Percentiles rank a stretch among this genome's conserved stretches.
These are phyloP conservation scores for Punica granatum DNA, from an alignment of 345 rosid species.

Conservation along the genomic window DNA sequence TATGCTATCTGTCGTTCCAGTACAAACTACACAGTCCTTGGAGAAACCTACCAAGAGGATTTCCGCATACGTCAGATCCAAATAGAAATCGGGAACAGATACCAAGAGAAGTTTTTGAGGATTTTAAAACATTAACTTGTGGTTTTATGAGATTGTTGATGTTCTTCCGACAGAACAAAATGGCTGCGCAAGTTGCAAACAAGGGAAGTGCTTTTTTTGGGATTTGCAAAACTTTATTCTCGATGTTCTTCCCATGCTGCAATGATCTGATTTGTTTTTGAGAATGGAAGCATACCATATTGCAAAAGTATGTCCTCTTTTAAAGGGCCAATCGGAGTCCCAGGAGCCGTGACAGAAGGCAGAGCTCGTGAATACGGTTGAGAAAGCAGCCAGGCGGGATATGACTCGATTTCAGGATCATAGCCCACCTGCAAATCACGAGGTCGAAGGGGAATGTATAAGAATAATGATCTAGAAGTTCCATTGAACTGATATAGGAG, in stretches of 20 bases:
- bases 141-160: too few species aligned
- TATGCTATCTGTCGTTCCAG: constrained; percentile 92
- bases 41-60: constrained; percentile 53
- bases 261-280: background rate
- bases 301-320: constrained; percentile 47
- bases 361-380: constrained; percentile 72
- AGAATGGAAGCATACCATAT: constrained; percentile 34
- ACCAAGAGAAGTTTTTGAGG: background rate
- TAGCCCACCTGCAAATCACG: constrained; percentile 60
- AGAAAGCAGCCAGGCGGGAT: constrained; percentile 78
- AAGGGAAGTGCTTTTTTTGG: background rate
- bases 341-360: constrained; percentile 74
- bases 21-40: constrained; percentile 60
- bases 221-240: too few species aligned
- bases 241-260: background rate
- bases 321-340: constrained; percentile 53
- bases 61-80: background rate
- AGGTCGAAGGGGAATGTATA: background rate
- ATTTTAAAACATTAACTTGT: background rate
- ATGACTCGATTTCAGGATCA: constrained; percentile 80
- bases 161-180: too few species aligned
- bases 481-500: background rate
- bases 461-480: background rate
- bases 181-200: too few species aligned
- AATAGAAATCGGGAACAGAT: background rate